These are phyloP conservation scores for Pleurotus salmoneostramineus DNA, from an alignment of 768 basidiomycete genomes.

Conservation along the genomic window DNA sequence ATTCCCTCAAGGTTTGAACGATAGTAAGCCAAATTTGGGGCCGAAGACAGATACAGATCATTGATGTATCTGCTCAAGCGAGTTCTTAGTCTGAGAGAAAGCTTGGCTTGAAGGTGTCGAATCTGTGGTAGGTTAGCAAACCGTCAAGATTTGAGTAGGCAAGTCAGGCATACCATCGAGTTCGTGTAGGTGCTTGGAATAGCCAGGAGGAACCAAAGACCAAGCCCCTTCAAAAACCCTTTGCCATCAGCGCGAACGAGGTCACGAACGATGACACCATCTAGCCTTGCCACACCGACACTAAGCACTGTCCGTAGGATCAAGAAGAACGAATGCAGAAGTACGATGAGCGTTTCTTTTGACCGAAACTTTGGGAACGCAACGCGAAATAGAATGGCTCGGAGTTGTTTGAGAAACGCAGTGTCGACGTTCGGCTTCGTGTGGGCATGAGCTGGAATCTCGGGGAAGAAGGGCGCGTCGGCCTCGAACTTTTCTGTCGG, in stretches of 20 bases:
- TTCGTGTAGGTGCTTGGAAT: conserved; percentile 96
- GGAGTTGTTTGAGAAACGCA: conserved; percentile 67
- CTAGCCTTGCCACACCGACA: conserved; percentile 82
- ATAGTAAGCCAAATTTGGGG: conserved; percentile 71
- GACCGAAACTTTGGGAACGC: conserved; percentile 59
- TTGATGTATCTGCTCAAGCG: conserved; percentile 88
- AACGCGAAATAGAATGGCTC: conserved; percentile 68
- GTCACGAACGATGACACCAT: conserved; percentile 86
- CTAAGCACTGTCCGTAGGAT: conserved; percentile 84
- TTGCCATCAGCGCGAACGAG: conserved; percentile 78
- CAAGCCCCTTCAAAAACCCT: conserved; percentile 80
- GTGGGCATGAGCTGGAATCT: conserved; percentile 35
- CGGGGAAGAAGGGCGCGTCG: conserved; percentile 62
- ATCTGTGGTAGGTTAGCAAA: conserved; percentile 48
- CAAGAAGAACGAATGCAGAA: conserved; percentile 81
- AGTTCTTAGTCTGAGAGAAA: conserved; percentile 79
- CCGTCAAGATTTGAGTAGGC: neutral
- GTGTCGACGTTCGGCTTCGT: conserved; percentile 66
- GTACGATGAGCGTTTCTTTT: conserved; percentile 71
- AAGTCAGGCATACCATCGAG: conserved; percentile 60
- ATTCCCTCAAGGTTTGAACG: conserved; percentile 63
- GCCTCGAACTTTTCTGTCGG: conserved; percentile 41
- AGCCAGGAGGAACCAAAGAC: conserved; percentile 85
- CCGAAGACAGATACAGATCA: conserved; percentile 83
- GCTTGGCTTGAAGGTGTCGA: conserved; percentile 81